Base-by-base conservation (phyloP, 2,329 filamentous ascomycete genomes). In the Ambrosiella cleistominuta region DNA sequence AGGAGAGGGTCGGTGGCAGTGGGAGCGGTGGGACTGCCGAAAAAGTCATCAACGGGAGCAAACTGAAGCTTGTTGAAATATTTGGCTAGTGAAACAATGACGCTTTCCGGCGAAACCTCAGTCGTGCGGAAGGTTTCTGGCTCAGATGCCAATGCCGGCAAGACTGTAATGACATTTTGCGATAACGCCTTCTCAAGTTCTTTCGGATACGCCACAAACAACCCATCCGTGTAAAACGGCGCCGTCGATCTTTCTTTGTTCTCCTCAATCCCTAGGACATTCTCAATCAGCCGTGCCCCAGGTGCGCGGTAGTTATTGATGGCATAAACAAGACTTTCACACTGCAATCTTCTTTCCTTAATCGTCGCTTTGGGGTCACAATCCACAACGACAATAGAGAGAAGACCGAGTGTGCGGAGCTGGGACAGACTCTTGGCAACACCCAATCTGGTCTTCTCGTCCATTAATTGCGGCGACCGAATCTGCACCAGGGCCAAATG, bases 401-500 rank as follows among this genome's bases (percentile, higher is more conserved):
- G 76, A 63, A 98, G 77, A 2, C 93, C 91, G 12, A 98, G 77
- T 56, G 84, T 82, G 44, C 82, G 80, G 54, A 98, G 80, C 68
- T 95, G 91, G 37, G 83, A 83, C 45, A 98, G 71, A 0, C 93
- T 97, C 67, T 84, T 82, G 4, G 85, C 88, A 60, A 97, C 81
- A 1, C 88, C 90, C 51, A 77, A 70, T 9, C 97, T 67, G 0
- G 81, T 86, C 1, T 73, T 70, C 60, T 89, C 78, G 64, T 86
- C 77, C 52, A 94, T 76, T 1, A 75, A 70, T 64, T 94, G 83
- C 0, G 88, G 84, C 49, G 79, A 78, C 57, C 85, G 80, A 57
- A 98, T 75, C 70, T 95, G 95, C 63, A 96, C 82, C 59, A 98
- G 72, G 13, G 93, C 90, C 60, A 95, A 75, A 68, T 95, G 69